phyloP scores from a whole-genome alignment of 768 basidiomycete genomes.

The Pleurotus eryngii region DNA sequence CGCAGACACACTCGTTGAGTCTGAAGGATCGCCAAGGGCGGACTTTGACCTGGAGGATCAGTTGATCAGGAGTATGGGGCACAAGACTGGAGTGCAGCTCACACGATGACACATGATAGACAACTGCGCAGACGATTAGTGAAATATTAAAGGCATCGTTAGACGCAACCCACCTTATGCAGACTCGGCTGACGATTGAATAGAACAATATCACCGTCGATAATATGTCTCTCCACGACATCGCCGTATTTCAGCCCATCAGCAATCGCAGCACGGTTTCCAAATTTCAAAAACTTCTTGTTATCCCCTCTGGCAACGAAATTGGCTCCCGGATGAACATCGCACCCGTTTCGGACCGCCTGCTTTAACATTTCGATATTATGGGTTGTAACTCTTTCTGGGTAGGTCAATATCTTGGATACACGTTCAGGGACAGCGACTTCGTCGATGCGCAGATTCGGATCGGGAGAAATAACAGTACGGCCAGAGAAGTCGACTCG shows the following conservation, averaged over 20 bases:
- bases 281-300: constrained; percentile 90
- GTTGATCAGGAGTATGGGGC: background rate
- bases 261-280: constrained; percentile 75
- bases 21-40: constrained; percentile 97
- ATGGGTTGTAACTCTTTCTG: constrained; percentile 89
- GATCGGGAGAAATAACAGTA: constrained; percentile 98
- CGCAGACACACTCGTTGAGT: constrained; percentile 98
- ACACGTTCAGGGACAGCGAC: constrained; percentile 96
- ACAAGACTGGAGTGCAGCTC: constrained; percentile 15
- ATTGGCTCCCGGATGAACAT: constrained; percentile 93
- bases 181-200: constrained; percentile 99
- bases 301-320: constrained; percentile 82
- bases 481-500: constrained; percentile 98
- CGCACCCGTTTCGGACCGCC: constrained; percentile 85
- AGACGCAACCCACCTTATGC: constrained; percentile 64
- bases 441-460: constrained; percentile 98
- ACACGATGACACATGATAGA: constrained; percentile 99
- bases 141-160: constrained; percentile 1
- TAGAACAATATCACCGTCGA: constrained; percentile 93
- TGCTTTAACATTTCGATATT: constrained; percentile 76
- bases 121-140: constrained; percentile 44
- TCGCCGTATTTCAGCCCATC: constrained; percentile 85
- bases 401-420: constrained; percentile 92
- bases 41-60: constrained; percentile 63
- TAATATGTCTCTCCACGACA: constrained; percentile 89